Conservation (phyloP, 2,329 filamentous ascomycete genomes). For the Zopfia rhizophila region DNA sequence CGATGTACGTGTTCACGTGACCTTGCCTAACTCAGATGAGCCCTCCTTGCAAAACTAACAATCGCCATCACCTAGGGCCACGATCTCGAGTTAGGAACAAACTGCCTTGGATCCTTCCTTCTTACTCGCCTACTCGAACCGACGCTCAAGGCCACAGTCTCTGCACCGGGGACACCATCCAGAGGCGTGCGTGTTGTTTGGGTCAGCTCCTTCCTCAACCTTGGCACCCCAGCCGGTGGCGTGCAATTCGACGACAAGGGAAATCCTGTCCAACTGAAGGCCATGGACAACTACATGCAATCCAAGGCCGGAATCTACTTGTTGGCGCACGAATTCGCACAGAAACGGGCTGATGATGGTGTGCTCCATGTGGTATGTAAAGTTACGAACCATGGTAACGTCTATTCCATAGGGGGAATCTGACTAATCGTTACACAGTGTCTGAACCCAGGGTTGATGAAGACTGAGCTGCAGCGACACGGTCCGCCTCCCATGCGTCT, state of each 20-base stretch:
- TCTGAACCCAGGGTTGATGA: constrained; percentile 53
- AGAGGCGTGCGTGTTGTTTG: constrained; percentile 29
- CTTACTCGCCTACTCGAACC: constrained; percentile 45
- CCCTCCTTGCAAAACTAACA: background rate
- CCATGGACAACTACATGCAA: constrained; percentile 32
- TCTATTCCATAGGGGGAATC: background rate
- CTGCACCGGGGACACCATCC: constrained; percentile 11
- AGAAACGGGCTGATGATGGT: background rate
- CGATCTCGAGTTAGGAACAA: constrained; percentile 47
- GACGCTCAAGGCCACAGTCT: constrained; percentile 33
- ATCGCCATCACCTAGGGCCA: constrained; percentile 36
- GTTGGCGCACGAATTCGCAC: background rate
- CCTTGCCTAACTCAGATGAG: too few species aligned
- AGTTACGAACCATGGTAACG: constrained; percentile 4
- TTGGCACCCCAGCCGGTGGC: background rate
- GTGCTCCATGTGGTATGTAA: background rate
- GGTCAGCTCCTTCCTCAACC: background rate
- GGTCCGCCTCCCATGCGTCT: constrained; percentile 16
- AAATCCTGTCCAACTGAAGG: constrained; percentile 14
- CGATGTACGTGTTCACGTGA: background rate
- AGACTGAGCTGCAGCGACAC: constrained; percentile 49
- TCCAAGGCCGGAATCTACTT: constrained; percentile 24
- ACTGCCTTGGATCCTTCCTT: constrained; percentile 46
- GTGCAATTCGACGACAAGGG: constrained; percentile 13
- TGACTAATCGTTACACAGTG: too few species aligned